phyloP scores from a whole-genome alignment of 345 rosid genomes.

The Atalantia buxifolia region DNA sequence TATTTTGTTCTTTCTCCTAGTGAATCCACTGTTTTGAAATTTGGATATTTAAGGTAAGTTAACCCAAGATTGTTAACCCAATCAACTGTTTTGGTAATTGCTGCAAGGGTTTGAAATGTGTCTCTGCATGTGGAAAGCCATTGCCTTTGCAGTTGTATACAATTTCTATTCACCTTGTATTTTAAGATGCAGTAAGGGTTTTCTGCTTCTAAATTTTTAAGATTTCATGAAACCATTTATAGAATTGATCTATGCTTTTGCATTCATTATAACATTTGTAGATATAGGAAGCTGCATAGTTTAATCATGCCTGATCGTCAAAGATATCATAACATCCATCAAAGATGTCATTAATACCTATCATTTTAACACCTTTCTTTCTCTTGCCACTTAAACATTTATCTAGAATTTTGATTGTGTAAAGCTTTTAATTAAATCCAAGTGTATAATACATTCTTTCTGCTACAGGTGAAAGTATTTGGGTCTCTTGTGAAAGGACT shows the following conservation, averaged over 20 bases:
- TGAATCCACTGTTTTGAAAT: not conserved
- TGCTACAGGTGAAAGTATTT: constrained; percentile 71
- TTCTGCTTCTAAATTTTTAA: not conserved
- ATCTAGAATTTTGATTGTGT: not conserved
- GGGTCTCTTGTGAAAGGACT: constrained; percentile 86
- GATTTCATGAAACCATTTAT: not conserved
- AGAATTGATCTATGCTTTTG: not conserved
- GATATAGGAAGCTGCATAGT: not conserved
- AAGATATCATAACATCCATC: no score
- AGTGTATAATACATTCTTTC: not conserved
- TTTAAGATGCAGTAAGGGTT: not conserved
- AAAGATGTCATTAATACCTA: not conserved
- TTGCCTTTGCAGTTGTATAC: not conserved
- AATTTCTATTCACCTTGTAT: not conserved
- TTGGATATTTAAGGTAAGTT: not conserved
- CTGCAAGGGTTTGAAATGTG: not conserved
- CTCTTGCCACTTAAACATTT: not conserved
- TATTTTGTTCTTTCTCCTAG: not conserved
- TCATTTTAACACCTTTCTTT: not conserved
- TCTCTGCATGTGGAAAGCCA: not conserved
- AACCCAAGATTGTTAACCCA: not conserved
- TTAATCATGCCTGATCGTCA: not conserved
- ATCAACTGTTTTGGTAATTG: not conserved
- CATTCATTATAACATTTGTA: not conserved
- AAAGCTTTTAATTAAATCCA: not conserved